phyloP scores from a whole-genome alignment of 371 early-diverging fungal species.

The Rhizopus sp. region DNA sequence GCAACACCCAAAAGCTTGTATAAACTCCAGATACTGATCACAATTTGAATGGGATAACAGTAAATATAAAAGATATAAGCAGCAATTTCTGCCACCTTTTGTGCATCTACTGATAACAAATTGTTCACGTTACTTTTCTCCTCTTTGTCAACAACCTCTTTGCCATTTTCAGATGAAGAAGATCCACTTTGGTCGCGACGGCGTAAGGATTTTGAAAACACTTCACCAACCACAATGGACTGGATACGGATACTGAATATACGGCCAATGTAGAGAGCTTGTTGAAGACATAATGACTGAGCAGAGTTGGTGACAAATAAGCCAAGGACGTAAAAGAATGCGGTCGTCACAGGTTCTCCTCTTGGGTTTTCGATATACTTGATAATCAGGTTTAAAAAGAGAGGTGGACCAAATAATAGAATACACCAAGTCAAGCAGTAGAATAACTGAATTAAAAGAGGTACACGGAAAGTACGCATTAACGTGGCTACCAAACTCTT shows the following conservation, averaged over 20 bases:
- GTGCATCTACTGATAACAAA: constrained; percentile 60
- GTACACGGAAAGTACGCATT: constrained; percentile 35
- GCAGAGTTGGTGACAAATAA: constrained; percentile 53
- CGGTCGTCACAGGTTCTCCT: constrained; percentile 34
- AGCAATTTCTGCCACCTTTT: constrained; percentile 53
- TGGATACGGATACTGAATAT: constrained; percentile 56
- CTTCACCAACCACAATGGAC: constrained; percentile 63
- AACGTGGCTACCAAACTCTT: constrained; percentile 25
- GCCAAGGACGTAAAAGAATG: constrained; percentile 66
- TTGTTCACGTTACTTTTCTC: constrained; percentile 52
- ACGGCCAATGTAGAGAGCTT: constrained; percentile 60
- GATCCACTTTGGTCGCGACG: constrained; percentile 52
- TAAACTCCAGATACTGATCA: constrained; percentile 61
- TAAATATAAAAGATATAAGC: constrained; percentile 63
- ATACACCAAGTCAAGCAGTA: constrained; percentile 55
- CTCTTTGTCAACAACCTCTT: background rate
- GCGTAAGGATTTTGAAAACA: constrained; percentile 58
- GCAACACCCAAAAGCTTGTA: constrained; percentile 66
- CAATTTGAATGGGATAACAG: constrained; percentile 59
- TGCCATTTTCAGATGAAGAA: constrained; percentile 2
- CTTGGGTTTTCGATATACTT: constrained; percentile 50
- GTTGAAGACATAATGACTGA: constrained; percentile 53
- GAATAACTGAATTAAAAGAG: constrained; percentile 39
- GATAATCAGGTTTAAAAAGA: constrained; percentile 60
- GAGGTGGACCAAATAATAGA: constrained; percentile 58